A percentile compares a stretch with the other conserved stretches of the same genome.
These are phyloP conservation scores for Casuarina equisetifolia DNA, from an alignment of 306 rosid species.

Conservation along the genomic window DNA sequence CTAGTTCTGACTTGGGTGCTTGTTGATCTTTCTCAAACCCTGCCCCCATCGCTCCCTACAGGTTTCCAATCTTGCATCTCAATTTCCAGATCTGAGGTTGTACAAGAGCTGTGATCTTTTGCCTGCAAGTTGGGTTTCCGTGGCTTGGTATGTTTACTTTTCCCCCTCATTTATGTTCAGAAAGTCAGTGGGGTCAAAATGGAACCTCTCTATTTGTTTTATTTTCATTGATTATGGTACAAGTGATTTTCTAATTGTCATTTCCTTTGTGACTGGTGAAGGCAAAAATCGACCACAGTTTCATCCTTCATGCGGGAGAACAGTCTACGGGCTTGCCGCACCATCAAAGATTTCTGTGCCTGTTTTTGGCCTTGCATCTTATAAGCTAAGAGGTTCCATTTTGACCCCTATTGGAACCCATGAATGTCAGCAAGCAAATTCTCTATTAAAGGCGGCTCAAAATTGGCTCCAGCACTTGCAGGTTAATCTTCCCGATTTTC, in stretches of 20 bases:
- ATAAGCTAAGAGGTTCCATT: conserved; percentile 57
- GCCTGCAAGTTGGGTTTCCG: conserved; percentile 63
- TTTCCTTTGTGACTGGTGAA: conserved; percentile 20
- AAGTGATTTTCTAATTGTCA: conserved; percentile 8
- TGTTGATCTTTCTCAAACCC: conserved; percentile 1
- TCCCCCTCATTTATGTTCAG: not conserved
- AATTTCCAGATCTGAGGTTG: conserved; percentile 42
- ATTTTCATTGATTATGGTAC: not conserved
- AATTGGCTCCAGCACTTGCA: conserved; percentile 47
- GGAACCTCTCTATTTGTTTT: conserved; percentile 16
- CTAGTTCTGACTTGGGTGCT: conserved; percentile 20
- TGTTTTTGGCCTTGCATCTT: conserved; percentile 58
- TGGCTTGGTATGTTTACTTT: conserved; percentile 51
- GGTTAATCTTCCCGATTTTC: conserved; percentile 51
- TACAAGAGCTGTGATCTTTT: conserved; percentile 53
- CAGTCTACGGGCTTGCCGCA: conserved; percentile 26
- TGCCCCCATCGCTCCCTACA: conserved; percentile 21
- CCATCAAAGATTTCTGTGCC: conserved; percentile 39
- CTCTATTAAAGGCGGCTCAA: conserved; percentile 46
- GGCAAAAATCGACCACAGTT: conserved; percentile 27
- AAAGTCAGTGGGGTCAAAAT: too few relatives aligned
- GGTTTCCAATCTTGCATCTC: conserved; percentile 48
- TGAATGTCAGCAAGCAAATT: conserved; percentile 41
- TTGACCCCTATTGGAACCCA: conserved; percentile 37
- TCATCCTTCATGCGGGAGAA: conserved; percentile 40